Evolutionary conservation across 2,329 filamentous ascomycete genomes (phyloP), one percentile per base, ranked within the genome.

Genomic region (Penicillium psychrosexuale): DNA sequence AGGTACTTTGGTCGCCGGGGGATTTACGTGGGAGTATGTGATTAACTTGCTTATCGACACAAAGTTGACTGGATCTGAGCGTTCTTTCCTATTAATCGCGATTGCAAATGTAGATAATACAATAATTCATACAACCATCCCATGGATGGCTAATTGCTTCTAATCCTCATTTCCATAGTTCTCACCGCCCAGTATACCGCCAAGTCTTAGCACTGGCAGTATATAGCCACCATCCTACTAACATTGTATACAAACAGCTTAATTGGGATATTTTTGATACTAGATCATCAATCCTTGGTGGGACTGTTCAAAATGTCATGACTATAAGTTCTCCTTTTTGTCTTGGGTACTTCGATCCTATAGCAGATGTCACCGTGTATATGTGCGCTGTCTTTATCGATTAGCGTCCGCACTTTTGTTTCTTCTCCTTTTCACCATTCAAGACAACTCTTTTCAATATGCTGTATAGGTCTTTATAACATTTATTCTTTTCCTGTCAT

Each of bases 1-100:
- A 58, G 37, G 59, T 63, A 58, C 47, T 51, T 53, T 64, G 59
- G 58, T 55, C 53, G 58, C 52, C 51, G 56, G 57, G 60, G 60
- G 52, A 47, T 59, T 57, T 37, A 56, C 55, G 54, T 55, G 44
- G 53, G 49, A 51, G 53, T 61, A 52, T 53, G 57, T 58, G 55
- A 58, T 61, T 51, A 52, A 47, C 47, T 58, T 38, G 58, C 60
- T 63, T 59, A 49, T 55, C 39, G 38, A 55, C 28, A 47, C 43
- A 17, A 52, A 52, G 48, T 47, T 43, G 39, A 54, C 31, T 53
- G 51, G 17, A 37, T 17, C 13, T 22, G 13, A 34, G 40, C 15
- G 12, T 51, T 33, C 11, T 38, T 22, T 3, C 5, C n/a, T 37
- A 37, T 45, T 51, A 36, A 54, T 51, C 39, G 5, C 28, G 5